A percentile compares a stretch with the other conserved stretches of the same genome.
These are phyloP conservation scores for Lactuca saligna DNA, from an alignment of 129 eudicot species.

Conservation along the genomic window DNA sequence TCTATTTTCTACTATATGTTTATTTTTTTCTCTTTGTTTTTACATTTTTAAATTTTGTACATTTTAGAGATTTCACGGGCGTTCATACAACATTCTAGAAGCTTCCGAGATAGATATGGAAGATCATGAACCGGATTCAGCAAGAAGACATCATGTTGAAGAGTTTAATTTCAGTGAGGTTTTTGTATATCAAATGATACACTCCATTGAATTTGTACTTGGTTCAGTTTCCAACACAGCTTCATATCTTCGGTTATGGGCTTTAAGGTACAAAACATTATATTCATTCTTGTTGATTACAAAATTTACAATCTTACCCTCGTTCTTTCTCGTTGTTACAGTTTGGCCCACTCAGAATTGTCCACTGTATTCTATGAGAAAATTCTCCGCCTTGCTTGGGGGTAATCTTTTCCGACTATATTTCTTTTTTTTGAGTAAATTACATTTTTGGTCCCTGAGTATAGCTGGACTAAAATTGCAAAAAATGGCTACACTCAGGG, in stretches of 20 bases:
- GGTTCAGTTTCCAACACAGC: conserved; percentile 99
- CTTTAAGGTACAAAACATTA: conserved; percentile 66
- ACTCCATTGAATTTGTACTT: conserved; percentile 93
- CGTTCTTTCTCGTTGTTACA: conserved; percentile 23
- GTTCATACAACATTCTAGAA: conserved; percentile 77
- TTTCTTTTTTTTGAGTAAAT: background rate
- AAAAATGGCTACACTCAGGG: too few species aligned
- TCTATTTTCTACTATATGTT: background rate
- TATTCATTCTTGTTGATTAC: background rate
- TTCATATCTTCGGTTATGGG: conserved; percentile 98
- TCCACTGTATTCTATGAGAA: conserved; percentile 96
- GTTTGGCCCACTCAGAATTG: conserved; percentile 97
- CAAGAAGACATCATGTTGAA: conserved; percentile 64
- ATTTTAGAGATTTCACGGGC: conserved; percentile 92
- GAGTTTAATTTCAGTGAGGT: conserved; percentile 95
- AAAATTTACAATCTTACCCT: too few species aligned
- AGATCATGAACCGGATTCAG: conserved; percentile 78
- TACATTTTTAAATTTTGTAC: too few species aligned
- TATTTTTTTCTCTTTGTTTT: too few species aligned
- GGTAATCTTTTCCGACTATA: conserved; percentile 47
- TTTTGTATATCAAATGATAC: conserved; percentile 98
- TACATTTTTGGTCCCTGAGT: too few species aligned
- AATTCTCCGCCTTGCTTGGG: conserved; percentile 94
- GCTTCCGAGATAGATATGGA: conserved; percentile 59
- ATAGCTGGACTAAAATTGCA: too few species aligned